Conservation (phyloP, 148 eudicot genomes). For the Euryodendron excelsum region DNA sequence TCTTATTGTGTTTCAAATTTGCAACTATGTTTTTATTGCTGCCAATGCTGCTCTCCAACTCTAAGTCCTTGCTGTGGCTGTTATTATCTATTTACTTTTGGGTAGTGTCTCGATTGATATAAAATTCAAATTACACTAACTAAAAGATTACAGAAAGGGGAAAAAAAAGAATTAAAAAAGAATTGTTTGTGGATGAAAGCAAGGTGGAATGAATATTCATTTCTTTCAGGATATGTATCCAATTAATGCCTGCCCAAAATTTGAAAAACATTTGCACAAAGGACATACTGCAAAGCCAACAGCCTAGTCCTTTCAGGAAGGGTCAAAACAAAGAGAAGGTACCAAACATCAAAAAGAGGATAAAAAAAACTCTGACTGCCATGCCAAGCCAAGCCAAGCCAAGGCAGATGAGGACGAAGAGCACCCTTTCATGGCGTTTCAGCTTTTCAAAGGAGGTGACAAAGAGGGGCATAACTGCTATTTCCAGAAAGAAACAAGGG, state of each 20-base stretch:
- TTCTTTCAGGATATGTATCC: background rate
- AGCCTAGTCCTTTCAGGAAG: slow-evolving; percentile 5
- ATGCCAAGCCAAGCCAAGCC: no score
- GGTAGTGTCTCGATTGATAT: no score
- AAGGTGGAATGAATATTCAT: no score
- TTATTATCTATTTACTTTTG: no score
- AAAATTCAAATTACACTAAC: no score
- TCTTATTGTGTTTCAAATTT: no score
- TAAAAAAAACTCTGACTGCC: no score
- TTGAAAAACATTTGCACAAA: background rate
- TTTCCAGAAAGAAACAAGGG: background rate
- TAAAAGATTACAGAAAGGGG: no score
- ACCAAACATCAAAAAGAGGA: slow-evolving; percentile 7
- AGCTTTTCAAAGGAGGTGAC: slow-evolving; percentile 5
- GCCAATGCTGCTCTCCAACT: no score
- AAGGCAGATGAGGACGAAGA: no score
- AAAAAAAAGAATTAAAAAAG: background rate
- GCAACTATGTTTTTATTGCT: no score
- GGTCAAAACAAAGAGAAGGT: background rate
- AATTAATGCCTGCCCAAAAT: background rate
- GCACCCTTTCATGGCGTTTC: slow-evolving; percentile 1
- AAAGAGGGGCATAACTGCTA: background rate
- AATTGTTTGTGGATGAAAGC: background rate
- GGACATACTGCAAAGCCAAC: background rate
- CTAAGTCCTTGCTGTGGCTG: no score